Base-by-base conservation (phyloP, 1,284 basidiomycete species). In the Schizopora paradoxa region DNA sequence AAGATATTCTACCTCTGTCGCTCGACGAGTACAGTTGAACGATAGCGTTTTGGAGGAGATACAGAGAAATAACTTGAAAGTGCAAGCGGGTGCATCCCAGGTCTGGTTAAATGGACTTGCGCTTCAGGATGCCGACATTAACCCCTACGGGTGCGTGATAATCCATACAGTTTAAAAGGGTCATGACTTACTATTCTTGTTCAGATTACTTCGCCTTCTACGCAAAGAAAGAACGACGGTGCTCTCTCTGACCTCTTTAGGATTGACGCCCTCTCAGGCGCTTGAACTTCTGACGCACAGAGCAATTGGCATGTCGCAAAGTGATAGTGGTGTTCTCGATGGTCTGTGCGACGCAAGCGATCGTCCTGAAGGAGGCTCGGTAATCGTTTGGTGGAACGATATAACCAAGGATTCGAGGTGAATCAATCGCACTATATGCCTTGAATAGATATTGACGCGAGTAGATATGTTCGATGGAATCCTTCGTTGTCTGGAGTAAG, bases 311-410 rank as follows among this genome's bases (percentile, higher is more conserved):
- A 61, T 62, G 3, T 67, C 76, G 2, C 76, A 81, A 51, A 69
- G 64, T 41, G 68, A 61, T 5, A 59, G 65, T 2, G 78, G 74
- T 42, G 70, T 76, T 3, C 60, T 87, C 26, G 89, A 91, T 48
- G 86, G 82, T 0, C 56, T 94, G 7, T 85, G 93, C 42, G 93
- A 96, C 62, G 86, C 90, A 2, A 91, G 87, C 51, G 93, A 97
- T 61, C 70, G 88, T n/a, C 57, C 60, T 4, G 93, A 96, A 62
- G 86, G 77, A 1, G 88, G 85, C 0, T 74, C 69, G 11, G 73
- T 85, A 2, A 77, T 96, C 41, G 61, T 82, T 0, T 98, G 88
- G 79, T 84, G 86, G 78, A 98, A 98, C 63, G 85, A 98, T 63
- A 64, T 98, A 19, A 85, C 91, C 65, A 86, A 81, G 51, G 94